These are phyloP conservation scores for Neurospora sp. DNA, from an alignment of 2,329 filamentous ascomycete genomes.

Conservation along the genomic window DNA sequence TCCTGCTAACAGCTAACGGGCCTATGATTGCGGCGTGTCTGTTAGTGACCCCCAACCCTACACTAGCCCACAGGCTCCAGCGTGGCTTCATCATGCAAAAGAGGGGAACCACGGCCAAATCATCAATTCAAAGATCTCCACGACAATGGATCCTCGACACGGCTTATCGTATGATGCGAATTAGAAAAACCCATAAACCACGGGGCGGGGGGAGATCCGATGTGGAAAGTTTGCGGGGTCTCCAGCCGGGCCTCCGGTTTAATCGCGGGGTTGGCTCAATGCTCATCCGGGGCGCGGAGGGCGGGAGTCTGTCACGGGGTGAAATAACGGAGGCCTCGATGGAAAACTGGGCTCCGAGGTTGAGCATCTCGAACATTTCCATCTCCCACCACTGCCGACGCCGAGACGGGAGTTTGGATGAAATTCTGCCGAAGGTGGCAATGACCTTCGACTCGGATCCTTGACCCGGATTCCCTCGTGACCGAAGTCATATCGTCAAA, in stretches of 20 bases:
- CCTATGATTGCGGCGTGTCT: rapidly evolving
- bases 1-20: neutral
- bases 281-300: neutral
- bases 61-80: neutral
- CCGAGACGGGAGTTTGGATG: neutral
- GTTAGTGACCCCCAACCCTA: neutral
- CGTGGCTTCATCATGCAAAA: neutral
- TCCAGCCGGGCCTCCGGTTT: neutral
- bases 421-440: neutral
- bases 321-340: neutral
- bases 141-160: neutral
- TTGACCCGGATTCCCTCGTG: neutral
- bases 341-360: neutral
- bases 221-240: neutral
- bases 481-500: neutral
- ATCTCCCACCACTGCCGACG: neutral
- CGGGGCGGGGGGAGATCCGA: neutral
- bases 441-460: neutral
- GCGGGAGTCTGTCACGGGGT: neutral
- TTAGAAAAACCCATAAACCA: neutral
- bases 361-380: neutral
- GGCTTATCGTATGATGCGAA: neutral
- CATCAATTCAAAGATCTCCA: neutral
- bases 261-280: neutral
- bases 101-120: neutral